Base-by-base conservation (phyloP, 257 asterid genomes). In the Solanum chmielewskii region DNA sequence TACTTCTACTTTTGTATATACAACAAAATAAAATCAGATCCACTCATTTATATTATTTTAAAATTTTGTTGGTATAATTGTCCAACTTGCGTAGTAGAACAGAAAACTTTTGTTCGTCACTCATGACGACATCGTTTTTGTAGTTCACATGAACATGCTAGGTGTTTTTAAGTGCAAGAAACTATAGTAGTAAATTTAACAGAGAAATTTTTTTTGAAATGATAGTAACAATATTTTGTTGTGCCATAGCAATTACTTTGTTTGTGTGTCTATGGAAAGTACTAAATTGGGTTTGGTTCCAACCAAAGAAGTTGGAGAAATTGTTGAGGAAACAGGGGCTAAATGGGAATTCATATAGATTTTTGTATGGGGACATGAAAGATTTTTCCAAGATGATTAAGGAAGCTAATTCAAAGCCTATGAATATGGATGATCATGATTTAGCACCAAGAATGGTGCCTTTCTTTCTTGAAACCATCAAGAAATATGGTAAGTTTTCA, bases 291-390 rank as follows among this genome's bases (percentile, higher is more conserved):
- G 20, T 37, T 21, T 89, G 91, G 91, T 47, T 89, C 16, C 8
- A 21, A 20, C 91, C 91, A 18, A 86, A 84, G 44, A 89, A 15
- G 70, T 84, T 86, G 8, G 91, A 89, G 71, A 84, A 75, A 12
- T 14, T 15, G n/a, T 70, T 87, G 33, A 68, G 73, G 27, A 15
- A 83, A 66, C 90, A 89, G 39, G 93, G 95, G 15, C 77, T 90
- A 49, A 84, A 27, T 9, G 95, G 94, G 3, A 90, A 88, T 60
- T 39, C 89, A 3, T 93, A 90, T 86, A 90, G 85, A 76, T 6
- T 91, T 3, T 59, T 92, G 60, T 69, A 49, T 41, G 89, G 91
- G 12, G 91, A 87, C 37, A 56, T 85, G 37, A 89, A 85, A 33
- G 89, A 89, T 14, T 3, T 78, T 12, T 2, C 29, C 6, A 11